A percentile compares a stretch with the other conserved stretches of the same genome.
Evolutionary conservation across 306 rosid species (phyloP).

Genomic region (Fragaria iinumae): DNA sequence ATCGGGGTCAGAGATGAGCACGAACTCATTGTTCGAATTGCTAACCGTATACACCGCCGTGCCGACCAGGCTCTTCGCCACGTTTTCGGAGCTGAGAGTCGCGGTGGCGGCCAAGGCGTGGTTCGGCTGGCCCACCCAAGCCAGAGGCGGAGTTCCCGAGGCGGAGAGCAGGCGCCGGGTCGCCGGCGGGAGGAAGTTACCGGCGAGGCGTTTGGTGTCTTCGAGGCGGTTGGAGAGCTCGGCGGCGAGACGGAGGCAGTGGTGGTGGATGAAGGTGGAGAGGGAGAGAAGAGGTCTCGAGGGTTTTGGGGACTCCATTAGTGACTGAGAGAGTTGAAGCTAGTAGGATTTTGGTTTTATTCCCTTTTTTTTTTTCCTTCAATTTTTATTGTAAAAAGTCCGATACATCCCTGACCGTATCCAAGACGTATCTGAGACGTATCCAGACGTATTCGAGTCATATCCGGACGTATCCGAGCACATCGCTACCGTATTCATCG

Average conservation of each 20-base stretch:
- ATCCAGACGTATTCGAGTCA: too few relatives aligned
- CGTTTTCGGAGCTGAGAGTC: slow-evolving; percentile 49
- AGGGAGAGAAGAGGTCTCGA: slow-evolving; percentile 60
- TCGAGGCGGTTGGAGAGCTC: slow-evolving; percentile 60
- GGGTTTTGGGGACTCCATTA: slow-evolving; percentile 58
- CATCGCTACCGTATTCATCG: too few relatives aligned
- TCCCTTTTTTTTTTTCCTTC: too few relatives aligned
- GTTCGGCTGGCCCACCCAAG: slow-evolving; percentile 45
- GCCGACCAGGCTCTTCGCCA: slow-evolving; percentile 75
- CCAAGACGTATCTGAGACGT: too few relatives aligned
- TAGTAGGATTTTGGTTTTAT: neutral
- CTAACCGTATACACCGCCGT: slow-evolving; percentile 88
- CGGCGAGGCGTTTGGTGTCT: slow-evolving; percentile 53
- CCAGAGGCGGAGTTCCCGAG: slow-evolving; percentile 32
- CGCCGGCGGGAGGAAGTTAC: slow-evolving; percentile 17
- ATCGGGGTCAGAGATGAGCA: slow-evolving; percentile 76
- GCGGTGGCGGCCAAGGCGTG: slow-evolving; percentile 64
- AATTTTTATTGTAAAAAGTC: too few relatives aligned
- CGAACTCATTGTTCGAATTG: slow-evolving; percentile 90
- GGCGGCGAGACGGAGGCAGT: slow-evolving; percentile 57
- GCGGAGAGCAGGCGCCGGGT: slow-evolving; percentile 26
- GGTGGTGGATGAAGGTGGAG: slow-evolving; percentile 65
- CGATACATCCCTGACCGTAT: too few relatives aligned
- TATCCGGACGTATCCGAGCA: too few relatives aligned
- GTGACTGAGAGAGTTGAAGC: neutral